A percentile compares a stretch with the other conserved stretches of the same genome.
Conservation (phyloP, 192 early-diverging fungal genomes). For the Anaeromyces robustus region DNA sequence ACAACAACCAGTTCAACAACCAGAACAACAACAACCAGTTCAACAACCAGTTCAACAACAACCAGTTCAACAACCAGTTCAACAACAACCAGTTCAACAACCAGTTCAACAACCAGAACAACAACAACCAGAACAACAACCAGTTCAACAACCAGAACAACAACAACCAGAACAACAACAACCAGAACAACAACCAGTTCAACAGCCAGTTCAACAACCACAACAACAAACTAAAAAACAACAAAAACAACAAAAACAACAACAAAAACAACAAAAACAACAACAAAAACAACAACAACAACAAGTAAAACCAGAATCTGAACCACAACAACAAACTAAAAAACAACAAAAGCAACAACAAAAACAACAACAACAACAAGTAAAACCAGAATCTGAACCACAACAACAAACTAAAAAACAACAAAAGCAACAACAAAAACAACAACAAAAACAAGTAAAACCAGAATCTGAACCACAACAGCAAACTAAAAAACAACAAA, state of each 20-base stretch:
- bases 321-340: background rate
- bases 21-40: background rate
- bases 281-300: background rate
- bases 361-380: background rate
- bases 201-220: no score
- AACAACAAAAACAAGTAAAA: background rate
- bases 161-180: no score
- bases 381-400: background rate
- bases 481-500: background rate
- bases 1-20: background rate
- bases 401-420: background rate
- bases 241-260: no score
- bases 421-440: background rate
- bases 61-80: background rate
- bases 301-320: background rate
- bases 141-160: no score
- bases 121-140: no score
- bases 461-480: background rate
- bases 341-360: background rate
- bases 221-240: no score
- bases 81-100: no score
- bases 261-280: background rate
- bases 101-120: no score
- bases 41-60: background rate
- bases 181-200: no score